Base-by-base conservation (phyloP, 2,329 filamentous ascomycete genomes). In the Ophiostoma novo-ulmi region DNA sequence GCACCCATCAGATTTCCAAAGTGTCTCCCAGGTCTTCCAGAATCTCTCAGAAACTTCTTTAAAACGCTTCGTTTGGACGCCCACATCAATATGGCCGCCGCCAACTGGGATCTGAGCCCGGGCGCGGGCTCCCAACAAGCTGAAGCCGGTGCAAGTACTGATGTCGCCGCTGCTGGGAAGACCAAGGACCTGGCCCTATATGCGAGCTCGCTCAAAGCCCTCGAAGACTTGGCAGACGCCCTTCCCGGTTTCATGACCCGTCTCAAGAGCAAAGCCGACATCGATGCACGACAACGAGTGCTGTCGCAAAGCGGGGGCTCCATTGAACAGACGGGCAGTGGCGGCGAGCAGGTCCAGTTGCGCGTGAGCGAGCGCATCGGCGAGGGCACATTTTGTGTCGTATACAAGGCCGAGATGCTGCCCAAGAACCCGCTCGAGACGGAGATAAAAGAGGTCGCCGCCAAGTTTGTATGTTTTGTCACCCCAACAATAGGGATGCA, bases 191-290 rank as follows among this genome's bases (percentile, higher is more conserved):
- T 48, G 22, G 22, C 13, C 1, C 11, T 68, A 1, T 72, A 67
- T 17, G 44, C 31, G 14, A 69, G 70, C 36, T 68, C 70, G 10
- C 39, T 74, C 17, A n/a, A 17, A 3, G 73, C 74, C 6, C 71
- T 75, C 20, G 39, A 73, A 17, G 69, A 73, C 31, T 41, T 75
- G 8, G 69, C 70, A 22, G 13, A 48, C 5, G 7, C 67, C n/a
- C 22, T 74, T 11, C 44, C 71, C 13, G 38, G 10, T 5, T 69
- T 72, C 20, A 8, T 36, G 14, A 17, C 22, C 7, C 67, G 69
- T 2, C 76, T 97, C 91, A n/a, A 98, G 82, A 1, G 89, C 89
- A n/a, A 93, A 88, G 78, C 98, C 97, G 2, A 97, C 84, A 77
- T 98, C 93, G 20, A 97, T 88, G 31, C 98, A 82, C 0, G 94